A percentile compares a stretch with the other conserved stretches of the same genome.
Evolutionary conservation across 129 eudicot genomes (phyloP).

Genomic region (Pittosporum tobira): DNA sequence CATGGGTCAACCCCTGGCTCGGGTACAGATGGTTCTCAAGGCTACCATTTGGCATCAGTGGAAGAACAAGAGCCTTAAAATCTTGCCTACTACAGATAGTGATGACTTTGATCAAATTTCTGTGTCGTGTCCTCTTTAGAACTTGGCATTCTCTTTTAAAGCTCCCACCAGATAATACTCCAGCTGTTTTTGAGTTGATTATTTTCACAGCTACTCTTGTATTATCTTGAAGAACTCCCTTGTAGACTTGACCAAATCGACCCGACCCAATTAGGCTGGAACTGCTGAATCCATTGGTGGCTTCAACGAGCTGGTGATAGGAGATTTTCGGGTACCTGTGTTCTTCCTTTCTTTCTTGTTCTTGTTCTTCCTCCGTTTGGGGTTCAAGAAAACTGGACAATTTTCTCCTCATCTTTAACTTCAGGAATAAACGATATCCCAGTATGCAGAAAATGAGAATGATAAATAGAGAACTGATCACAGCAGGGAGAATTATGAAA

Average conservation of each 20-base stretch:
- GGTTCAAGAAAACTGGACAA: slow-evolving; percentile 16
- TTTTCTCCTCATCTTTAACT: slow-evolving; percentile 29
- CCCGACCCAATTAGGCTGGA: slow-evolving; percentile 66
- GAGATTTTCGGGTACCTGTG: slow-evolving; percentile 47
- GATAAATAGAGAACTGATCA: slow-evolving; percentile 33
- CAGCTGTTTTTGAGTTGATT: slow-evolving; percentile 23
- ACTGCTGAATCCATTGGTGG: slow-evolving; percentile 57
- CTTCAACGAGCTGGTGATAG: slow-evolving; percentile 52
- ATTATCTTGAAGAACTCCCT: slow-evolving; percentile 59
- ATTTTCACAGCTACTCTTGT: slow-evolving; percentile 73
- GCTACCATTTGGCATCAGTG: slow-evolving; percentile 81
- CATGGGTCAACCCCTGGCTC: slow-evolving; percentile 17
- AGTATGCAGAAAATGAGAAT: slow-evolving; percentile 36
- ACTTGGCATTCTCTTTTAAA: slow-evolving; percentile 77
- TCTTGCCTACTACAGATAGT: slow-evolving; percentile 67
- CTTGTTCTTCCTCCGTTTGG: slow-evolving; percentile 27
- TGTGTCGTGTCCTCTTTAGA: slow-evolving; percentile 60
- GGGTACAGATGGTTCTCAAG: slow-evolving; percentile 72
- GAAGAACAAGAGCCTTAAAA: slow-evolving; percentile 81
- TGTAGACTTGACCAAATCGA: slow-evolving; percentile 65
- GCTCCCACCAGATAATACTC: slow-evolving; percentile 24
- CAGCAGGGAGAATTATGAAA: slow-evolving; percentile 26
- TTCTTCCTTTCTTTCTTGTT: slow-evolving; percentile 22
- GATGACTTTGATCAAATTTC: slow-evolving; percentile 66
- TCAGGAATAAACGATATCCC: slow-evolving; percentile 26